phyloP scores from a whole-genome alignment of 2,329 filamentous ascomycete species.

The Alternaria gaisen region DNA sequence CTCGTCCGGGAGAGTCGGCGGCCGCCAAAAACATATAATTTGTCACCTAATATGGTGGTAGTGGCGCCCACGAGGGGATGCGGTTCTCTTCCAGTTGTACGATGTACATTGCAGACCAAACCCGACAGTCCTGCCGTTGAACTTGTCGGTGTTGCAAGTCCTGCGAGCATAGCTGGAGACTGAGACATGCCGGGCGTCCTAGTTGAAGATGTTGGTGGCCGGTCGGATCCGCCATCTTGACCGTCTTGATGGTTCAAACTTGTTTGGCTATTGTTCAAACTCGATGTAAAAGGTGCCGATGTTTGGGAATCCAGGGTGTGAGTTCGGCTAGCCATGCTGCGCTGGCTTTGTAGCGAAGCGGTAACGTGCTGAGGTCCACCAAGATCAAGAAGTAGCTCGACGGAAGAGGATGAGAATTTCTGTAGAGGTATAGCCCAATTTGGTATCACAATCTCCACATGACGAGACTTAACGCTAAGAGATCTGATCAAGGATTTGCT shows the following conservation, averaged over 20 bases:
- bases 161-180: slow-evolving; percentile 50
- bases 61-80: slow-evolving; percentile 93
- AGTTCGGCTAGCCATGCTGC: slow-evolving; percentile 57
- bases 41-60: slow-evolving; percentile 93
- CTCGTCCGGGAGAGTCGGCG: slow-evolving; percentile 84
- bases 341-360: slow-evolving; percentile 38
- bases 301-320: slow-evolving; percentile 59
- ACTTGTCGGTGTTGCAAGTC: slow-evolving; percentile 49
- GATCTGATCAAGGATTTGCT: slow-evolving; percentile 44
- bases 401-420: slow-evolving; percentile 48
- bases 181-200: slow-evolving; percentile 59
- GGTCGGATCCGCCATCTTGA: slow-evolving; percentile 53
- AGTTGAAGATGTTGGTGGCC: slow-evolving; percentile 40
- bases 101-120: slow-evolving; percentile 73
- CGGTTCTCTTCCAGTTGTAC: slow-evolving; percentile 91
- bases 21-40: slow-evolving; percentile 95
- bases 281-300: slow-evolving; percentile 54
- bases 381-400: slow-evolving; percentile 36
- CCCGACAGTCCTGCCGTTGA: slow-evolving; percentile 70
- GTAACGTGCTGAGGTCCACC: slow-evolving; percentile 24
- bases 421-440: slow-evolving; percentile 55
- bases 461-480: slow-evolving; percentile 49
- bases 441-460: slow-evolving; percentile 61
- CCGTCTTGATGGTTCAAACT: slow-evolving; percentile 56
- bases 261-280: slow-evolving; percentile 57